Evolutionary conservation across 2,329 filamentous ascomycete genomes (phyloP).

Genomic region (Colletotrichum filicis): DNA sequence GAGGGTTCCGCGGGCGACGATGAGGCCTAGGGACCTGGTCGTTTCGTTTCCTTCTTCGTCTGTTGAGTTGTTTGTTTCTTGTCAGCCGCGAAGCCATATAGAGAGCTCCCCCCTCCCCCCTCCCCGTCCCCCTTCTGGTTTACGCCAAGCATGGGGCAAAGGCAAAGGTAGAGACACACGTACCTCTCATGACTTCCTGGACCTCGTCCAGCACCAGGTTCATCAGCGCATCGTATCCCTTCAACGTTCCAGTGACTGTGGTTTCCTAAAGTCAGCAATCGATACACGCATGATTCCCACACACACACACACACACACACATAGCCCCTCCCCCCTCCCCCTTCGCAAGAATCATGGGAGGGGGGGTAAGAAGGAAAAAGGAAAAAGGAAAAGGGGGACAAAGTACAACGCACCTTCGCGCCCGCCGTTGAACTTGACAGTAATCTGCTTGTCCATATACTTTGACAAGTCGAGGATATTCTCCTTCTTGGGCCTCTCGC

Average conservation of each 20-base stretch:
- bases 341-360: too few species aligned
- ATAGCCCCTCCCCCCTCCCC: too few species aligned
- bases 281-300: too few species aligned
- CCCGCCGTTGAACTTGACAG: constrained; percentile 96
- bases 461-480: constrained; percentile 96
- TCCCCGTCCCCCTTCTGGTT: too few species aligned
- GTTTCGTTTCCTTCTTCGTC: constrained; percentile 94
- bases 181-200: constrained; percentile 89
- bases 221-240: constrained; percentile 98
- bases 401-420: constrained; percentile 74
- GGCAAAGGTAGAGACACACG: constrained; percentile 36
- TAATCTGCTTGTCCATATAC: constrained; percentile 97
- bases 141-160: too few species aligned
- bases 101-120: not conserved
- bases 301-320: too few species aligned
- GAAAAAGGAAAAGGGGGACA: not conserved
- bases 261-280: not conserved
- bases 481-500: constrained; percentile 94
- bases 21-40: constrained; percentile 82
- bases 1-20: constrained; percentile 91
- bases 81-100: not conserved
- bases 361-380: too few species aligned
- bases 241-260: constrained; percentile 86
- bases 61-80: constrained; percentile 47
- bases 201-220: constrained; percentile 97